Evolutionary conservation across 108 stramenopile genomes (phyloP).

Genomic region (Mediolabrus comicus): DNA sequence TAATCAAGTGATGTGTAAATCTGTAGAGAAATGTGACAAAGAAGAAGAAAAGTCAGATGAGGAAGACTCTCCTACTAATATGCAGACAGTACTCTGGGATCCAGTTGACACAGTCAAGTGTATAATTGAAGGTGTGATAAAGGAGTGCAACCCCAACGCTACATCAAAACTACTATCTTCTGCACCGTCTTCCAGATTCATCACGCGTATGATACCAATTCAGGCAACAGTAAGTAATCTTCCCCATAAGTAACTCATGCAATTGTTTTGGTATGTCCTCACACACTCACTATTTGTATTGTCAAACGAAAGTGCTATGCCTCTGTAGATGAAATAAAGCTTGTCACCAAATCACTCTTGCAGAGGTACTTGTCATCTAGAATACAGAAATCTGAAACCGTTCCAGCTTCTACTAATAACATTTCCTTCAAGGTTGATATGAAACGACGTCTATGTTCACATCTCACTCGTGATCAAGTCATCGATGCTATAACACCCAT

Average conservation of each 20-base stretch:
- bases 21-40: neutral
- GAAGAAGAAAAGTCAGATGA: constrained; percentile 4
- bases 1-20: neutral
- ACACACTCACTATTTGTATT: neutral
- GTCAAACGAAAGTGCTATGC: constrained; percentile 52
- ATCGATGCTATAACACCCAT: constrained; percentile 52
- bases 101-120: constrained; percentile 60
- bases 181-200: constrained; percentile 61
- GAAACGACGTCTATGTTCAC: constrained; percentile 60
- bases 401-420: constrained; percentile 1
- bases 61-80: neutral
- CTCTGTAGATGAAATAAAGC: constrained; percentile 64
- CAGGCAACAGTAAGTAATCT: constrained; percentile 59
- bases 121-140: constrained; percentile 46
- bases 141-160: neutral
- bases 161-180: constrained; percentile 3
- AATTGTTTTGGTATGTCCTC: neutral
- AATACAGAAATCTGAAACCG: neutral
- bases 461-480: constrained; percentile 49
- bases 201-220: constrained; percentile 81
- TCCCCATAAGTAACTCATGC: neutral
- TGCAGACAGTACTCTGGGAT: constrained; percentile 50
- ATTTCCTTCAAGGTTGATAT: constrained; percentile 59
- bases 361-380: constrained; percentile 32
- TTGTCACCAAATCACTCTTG: constrained; percentile 45